Conservation (phyloP, 306 rosid species). For the Vicia sativa region DNA sequence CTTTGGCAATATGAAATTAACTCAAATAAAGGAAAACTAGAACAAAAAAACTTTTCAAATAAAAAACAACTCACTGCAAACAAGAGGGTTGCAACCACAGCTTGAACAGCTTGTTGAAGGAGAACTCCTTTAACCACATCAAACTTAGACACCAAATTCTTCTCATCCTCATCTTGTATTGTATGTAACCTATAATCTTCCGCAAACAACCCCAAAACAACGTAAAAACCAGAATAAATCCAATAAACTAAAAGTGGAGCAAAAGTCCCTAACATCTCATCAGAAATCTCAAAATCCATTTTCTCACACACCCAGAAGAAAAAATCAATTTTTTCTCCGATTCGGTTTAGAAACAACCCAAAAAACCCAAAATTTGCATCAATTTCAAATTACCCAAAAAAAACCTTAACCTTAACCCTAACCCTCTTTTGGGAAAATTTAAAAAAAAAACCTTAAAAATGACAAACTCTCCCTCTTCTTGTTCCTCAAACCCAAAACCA, state of each 20-base stretch:
- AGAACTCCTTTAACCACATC: conserved; percentile 88
- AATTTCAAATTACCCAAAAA: not conserved
- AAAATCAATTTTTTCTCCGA: not conserved
- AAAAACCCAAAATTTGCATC: conserved; percentile 37
- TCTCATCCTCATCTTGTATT: conserved; percentile 81
- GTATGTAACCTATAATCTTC: conserved; percentile 80
- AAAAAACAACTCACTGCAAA: conserved; percentile 59
- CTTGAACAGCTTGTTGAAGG: conserved; percentile 81
- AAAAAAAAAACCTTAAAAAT: conserved; percentile 12
- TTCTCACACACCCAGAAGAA: conserved; percentile 12
- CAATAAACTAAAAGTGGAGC: conserved; percentile 82
- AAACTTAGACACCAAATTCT: conserved; percentile 81
- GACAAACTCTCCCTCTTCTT: conserved; percentile 31
- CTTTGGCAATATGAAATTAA: conserved; percentile 20
- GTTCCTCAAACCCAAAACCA: conserved; percentile 14
- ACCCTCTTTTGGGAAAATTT: not conserved
- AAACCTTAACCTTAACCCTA: conserved; percentile 44
- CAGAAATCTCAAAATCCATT: conserved; percentile 77
- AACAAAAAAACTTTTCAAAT: not conserved
- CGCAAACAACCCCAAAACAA: conserved; percentile 57
- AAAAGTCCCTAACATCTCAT: conserved; percentile 86
- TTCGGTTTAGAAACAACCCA: conserved; percentile 34
- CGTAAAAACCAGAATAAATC: conserved; percentile 82
- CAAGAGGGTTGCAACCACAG: conserved; percentile 77
- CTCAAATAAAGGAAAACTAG: conserved; percentile 5